phyloP scores from a whole-genome alignment of 495 filamentous ascomycete species.

The Pseudevernia furfuracea region DNA sequence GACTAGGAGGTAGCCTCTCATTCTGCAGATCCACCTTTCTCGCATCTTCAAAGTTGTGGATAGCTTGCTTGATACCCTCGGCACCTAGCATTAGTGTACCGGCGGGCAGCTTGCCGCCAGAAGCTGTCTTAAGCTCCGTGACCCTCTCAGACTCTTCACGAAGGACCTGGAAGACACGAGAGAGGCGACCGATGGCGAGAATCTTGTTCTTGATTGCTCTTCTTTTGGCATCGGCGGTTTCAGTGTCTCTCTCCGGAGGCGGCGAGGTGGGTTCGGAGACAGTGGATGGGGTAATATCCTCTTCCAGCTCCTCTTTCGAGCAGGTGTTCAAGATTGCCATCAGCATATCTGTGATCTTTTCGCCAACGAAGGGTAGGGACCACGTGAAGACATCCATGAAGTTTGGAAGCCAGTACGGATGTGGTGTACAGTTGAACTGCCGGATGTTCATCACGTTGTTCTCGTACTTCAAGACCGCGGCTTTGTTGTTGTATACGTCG shows the following conservation, averaged over 20 bases:
- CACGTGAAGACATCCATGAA: constrained; percentile 99
- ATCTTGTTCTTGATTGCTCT: constrained; percentile 99
- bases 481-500: constrained; percentile 99
- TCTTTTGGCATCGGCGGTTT: constrained; percentile 84
- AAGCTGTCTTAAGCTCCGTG: constrained; percentile 93
- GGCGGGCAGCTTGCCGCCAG: constrained; percentile 85
- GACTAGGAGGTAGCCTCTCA: constrained; percentile 81
- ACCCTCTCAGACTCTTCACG: constrained; percentile 96
- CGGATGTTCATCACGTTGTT: constrained; percentile 99
- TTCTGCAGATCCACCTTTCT: constrained; percentile 96
- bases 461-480: constrained; percentile 95
- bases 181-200: constrained; percentile 90
- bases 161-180: constrained; percentile 95
- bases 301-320: constrained; percentile 90
- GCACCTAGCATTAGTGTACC: constrained; percentile 97
- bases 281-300: constrained; percentile 58
- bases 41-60: constrained; percentile 94
- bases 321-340: constrained; percentile 97
- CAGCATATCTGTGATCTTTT: constrained; percentile 99
- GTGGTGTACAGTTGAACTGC: constrained; percentile 98
- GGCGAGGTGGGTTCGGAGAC: constrained; percentile 62
- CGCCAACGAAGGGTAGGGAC: constrained; percentile 96
- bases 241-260: constrained; percentile 56
- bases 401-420: constrained; percentile 98
- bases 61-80: constrained; percentile 98